Evolutionary conservation across 2,329 filamentous ascomycete genomes (phyloP).

Genomic region (Trichoderma koningiopsis): DNA sequence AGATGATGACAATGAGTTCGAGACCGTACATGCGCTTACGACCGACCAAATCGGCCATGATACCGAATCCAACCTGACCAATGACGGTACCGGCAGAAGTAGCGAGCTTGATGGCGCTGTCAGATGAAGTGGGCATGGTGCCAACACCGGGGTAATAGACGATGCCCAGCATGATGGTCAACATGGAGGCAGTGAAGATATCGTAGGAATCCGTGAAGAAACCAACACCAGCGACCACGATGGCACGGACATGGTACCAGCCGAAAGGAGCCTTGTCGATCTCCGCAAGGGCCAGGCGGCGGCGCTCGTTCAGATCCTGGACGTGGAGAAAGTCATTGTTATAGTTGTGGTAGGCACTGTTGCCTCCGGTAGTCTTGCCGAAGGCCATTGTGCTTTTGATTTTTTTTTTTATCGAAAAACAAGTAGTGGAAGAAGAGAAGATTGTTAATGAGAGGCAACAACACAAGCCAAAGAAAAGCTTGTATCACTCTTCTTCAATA

Average conservation of each 20-base stretch:
- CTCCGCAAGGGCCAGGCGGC: constrained; percentile 76
- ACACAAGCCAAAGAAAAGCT: constrained; percentile 7
- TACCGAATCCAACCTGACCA: constrained; percentile 79
- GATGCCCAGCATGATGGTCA: constrained; percentile 75
- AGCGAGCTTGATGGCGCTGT: constrained; percentile 83
- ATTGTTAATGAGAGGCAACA: constrained; percentile 14
- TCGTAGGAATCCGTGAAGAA: constrained; percentile 90
- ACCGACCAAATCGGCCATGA: constrained; percentile 74
- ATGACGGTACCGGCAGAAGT: constrained; percentile 83
- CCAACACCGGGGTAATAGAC: constrained; percentile 68
- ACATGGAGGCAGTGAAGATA: constrained; percentile 75
- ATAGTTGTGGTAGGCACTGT: constrained; percentile 75
- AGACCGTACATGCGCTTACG: constrained; percentile 74
- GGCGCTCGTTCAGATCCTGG: constrained; percentile 74
- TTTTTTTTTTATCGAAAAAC: neutral
- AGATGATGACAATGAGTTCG: constrained; percentile 79
- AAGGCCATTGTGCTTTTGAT: constrained; percentile 19
- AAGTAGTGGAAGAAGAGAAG: neutral
- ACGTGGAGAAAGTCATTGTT: constrained; percentile 69
- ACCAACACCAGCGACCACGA: constrained; percentile 77
- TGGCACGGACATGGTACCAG: constrained; percentile 80
- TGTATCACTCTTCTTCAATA: constrained; percentile 1
- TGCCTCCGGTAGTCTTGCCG: constrained; percentile 62
- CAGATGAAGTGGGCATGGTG: constrained; percentile 65
- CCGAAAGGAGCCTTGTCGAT: constrained; percentile 81